Evolutionary conservation across 148 eudicot genomes (phyloP).

Genomic region (Spergularia marina): DNA sequence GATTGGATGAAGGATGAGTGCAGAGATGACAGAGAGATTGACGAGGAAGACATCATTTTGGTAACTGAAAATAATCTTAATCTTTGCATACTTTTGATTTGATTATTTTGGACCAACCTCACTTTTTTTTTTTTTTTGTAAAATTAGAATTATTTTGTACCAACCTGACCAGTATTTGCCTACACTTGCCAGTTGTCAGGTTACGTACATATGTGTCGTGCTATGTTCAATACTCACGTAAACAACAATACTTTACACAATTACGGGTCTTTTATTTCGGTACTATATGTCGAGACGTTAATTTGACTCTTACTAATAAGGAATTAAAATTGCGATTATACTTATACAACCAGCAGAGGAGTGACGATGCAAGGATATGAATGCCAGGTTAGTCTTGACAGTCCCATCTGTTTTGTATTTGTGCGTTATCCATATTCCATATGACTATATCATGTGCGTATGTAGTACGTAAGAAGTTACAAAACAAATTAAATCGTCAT

Average conservation of each 20-base stretch:
- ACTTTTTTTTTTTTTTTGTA: no score
- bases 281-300: no score
- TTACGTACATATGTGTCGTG: not conserved
- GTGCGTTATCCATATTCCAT: no score
- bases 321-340: no score
- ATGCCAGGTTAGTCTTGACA: slow-evolving; percentile 2
- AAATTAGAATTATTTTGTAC: no score
- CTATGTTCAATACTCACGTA: not conserved
- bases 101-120: not conserved
- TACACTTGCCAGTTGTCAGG: no score
- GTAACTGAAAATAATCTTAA: not conserved
- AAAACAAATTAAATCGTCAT: no score
- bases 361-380: not conserved
- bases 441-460: no score
- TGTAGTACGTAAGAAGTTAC: no score
- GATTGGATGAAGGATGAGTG: not conserved
- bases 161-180: not conserved
- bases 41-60: slow-evolving; percentile 9
- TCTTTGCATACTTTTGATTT: not conserved
- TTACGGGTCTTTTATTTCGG: no score
- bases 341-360: not conserved
- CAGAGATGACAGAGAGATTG: not conserved
- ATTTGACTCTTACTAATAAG: no score
- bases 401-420: not conserved
- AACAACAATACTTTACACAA: no score